Conservation (phyloP, 139 green algal genomes). For the Chlorella sp. region DNA sequence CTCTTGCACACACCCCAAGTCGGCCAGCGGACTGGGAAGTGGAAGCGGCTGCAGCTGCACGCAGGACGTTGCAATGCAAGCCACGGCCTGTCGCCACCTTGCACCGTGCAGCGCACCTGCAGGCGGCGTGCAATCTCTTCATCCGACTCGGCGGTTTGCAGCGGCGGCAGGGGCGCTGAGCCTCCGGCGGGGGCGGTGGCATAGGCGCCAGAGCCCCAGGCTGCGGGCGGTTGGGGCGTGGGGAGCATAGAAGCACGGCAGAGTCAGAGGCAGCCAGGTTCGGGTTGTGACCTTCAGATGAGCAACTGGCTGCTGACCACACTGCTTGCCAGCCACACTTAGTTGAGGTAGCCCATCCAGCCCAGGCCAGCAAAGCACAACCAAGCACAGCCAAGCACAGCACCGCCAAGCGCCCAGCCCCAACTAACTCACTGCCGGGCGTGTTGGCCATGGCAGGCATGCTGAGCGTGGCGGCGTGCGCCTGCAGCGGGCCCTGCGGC, state of each 20-base stretch:
- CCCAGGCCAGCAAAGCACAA: neutral
- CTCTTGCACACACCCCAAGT: too few relatives aligned
- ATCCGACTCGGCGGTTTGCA: neutral
- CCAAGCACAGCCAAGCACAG: neutral
- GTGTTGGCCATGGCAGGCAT: constrained; percentile 3
- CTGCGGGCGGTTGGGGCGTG: neutral
- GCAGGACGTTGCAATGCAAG: too few relatives aligned
- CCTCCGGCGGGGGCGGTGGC: neutral
- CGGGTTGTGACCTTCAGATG: neutral
- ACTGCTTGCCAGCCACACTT: too few relatives aligned
- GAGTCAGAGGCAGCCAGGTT: too few relatives aligned
- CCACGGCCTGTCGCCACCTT: too few relatives aligned
- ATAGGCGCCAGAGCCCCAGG: constrained; percentile 1
- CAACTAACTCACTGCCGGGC: constrained; percentile 3
- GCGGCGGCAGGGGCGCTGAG: neutral
- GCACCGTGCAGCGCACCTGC: neutral
- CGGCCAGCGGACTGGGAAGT: too few relatives aligned
- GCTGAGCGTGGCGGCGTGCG: neutral
- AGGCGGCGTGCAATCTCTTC: constrained; percentile 13
- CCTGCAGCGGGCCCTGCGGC: neutral
- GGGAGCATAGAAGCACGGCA: neutral
- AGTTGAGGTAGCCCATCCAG: neutral
- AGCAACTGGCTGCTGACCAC: too few relatives aligned
- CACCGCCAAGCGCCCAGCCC: neutral
- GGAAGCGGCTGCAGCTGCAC: neutral